A percentile compares a stretch with the other conserved stretches of the same genome.
Evolutionary conservation across 164 flowering plant genomes (phyloP).

Genomic region (Echeveria elegans): DNA sequence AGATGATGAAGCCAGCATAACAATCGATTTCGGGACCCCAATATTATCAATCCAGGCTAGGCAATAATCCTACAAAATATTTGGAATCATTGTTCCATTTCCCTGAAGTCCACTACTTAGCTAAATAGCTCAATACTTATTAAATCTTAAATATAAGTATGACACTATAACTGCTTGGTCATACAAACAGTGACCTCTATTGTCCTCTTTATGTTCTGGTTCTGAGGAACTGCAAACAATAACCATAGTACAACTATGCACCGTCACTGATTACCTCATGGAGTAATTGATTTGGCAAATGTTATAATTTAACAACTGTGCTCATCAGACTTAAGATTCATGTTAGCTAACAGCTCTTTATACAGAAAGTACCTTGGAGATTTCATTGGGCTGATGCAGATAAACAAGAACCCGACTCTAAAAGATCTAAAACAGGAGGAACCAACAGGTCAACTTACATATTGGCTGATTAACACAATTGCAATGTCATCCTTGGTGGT

Average conservation of each 20-base stretch:
- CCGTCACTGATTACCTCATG: background rate
- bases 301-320: too few relatives aligned
- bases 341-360: too few relatives aligned
- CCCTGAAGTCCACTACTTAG: too few relatives aligned
- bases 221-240: background rate
- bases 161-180: too few relatives aligned
- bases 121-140: too few relatives aligned
- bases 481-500: constrained; percentile 88
- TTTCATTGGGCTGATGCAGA: background rate
- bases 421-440: background rate
- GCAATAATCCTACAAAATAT: background rate
- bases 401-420: background rate
- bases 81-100: background rate
- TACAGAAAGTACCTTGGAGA: too few relatives aligned
- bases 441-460: constrained; percentile 42
- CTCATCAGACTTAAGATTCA: too few relatives aligned
- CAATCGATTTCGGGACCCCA: background rate
- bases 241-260: background rate
- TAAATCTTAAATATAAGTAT: too few relatives aligned
- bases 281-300: background rate
- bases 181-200: too few relatives aligned
- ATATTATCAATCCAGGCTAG: background rate
- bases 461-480: constrained; percentile 89
- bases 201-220: too few relatives aligned
- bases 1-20: background rate